Conservation (phyloP, 768 basidiomycete species). For the Sporobolomyces pararoseus region DNA sequence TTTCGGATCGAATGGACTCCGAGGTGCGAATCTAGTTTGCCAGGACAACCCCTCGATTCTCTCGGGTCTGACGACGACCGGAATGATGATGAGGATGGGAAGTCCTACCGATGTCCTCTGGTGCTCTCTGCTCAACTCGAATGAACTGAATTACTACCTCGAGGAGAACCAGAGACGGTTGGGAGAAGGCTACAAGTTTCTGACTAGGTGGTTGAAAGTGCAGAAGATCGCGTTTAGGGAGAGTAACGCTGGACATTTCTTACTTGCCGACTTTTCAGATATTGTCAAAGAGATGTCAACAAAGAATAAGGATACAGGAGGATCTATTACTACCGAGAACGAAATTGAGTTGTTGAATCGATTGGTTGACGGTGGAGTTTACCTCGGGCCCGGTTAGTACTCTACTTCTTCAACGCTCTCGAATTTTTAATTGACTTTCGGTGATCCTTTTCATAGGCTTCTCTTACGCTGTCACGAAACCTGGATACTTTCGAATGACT, state of each 20-base stretch:
- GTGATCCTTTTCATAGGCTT: constrained; percentile 26
- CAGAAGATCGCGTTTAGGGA: constrained; percentile 23
- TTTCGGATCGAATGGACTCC: constrained; percentile 35
- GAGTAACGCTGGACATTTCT: constrained; percentile 27
- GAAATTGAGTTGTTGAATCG: constrained; percentile 18
- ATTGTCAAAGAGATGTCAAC: too few species aligned
- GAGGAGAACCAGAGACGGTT: constrained; percentile 8
- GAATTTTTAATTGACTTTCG: too few species aligned
- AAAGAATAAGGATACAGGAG: not conserved
- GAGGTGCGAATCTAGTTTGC: constrained; percentile 17
- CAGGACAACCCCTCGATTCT: constrained; percentile 25
- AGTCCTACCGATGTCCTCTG: constrained; percentile 30
- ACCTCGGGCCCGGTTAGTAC: constrained; percentile 19
- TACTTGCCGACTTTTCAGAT: constrained; percentile 21
- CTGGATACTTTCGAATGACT: constrained; percentile 29
- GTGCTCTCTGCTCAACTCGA: constrained; percentile 26
- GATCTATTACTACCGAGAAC: not conserved
- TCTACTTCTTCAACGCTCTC: too few species aligned
- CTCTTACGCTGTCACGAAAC: constrained; percentile 14
- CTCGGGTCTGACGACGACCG: not conserved
- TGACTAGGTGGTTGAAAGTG: constrained; percentile 5
- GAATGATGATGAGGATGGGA: constrained; percentile 28
- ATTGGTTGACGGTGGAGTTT: constrained; percentile 25
- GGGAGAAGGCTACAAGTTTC: constrained; percentile 7
- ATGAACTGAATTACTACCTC: constrained; percentile 20